Evolutionary conservation across 257 asterid genomes (phyloP).

Genomic region (Plantago major): DNA sequence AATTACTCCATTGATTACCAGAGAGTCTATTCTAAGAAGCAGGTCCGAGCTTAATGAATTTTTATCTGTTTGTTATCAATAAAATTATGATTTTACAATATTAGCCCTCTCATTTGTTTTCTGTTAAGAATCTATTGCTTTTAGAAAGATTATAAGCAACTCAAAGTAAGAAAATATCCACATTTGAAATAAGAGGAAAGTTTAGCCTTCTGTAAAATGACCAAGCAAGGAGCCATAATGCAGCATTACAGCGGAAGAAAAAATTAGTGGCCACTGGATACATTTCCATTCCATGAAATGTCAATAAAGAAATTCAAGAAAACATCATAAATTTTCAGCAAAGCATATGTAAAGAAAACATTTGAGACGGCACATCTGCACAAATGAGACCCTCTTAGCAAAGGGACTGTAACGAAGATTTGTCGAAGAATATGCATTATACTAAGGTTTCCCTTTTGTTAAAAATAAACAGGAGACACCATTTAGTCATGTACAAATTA

Average conservation of each 20-base stretch:
- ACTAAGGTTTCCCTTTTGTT: background rate
- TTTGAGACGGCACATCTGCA: no score
- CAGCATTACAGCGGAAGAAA: no score
- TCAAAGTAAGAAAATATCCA: background rate
- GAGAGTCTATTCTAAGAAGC: conserved; percentile 74
- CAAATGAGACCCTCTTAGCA: no score
- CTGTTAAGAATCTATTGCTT: no score
- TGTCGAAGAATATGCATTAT: background rate
- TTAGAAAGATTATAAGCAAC: background rate
- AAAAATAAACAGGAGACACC: background rate
- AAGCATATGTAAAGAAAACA: background rate
- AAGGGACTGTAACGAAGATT: background rate
- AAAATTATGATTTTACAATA: no score
- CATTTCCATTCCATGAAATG: background rate
- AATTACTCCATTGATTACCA: conserved; percentile 65
- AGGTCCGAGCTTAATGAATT: conserved; percentile 47
- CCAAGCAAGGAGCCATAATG: conserved; percentile 1
- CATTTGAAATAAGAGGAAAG: background rate
- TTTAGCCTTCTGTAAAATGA: background rate
- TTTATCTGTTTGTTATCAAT: conserved; percentile 45
- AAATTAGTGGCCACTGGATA: no score
- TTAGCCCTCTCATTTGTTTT: no score
- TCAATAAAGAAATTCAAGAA: background rate
- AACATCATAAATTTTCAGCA: background rate
- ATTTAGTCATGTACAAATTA: background rate